phyloP scores from a whole-genome alignment of 2,329 filamentous ascomycete genomes.

The Fusarium sp. region DNA sequence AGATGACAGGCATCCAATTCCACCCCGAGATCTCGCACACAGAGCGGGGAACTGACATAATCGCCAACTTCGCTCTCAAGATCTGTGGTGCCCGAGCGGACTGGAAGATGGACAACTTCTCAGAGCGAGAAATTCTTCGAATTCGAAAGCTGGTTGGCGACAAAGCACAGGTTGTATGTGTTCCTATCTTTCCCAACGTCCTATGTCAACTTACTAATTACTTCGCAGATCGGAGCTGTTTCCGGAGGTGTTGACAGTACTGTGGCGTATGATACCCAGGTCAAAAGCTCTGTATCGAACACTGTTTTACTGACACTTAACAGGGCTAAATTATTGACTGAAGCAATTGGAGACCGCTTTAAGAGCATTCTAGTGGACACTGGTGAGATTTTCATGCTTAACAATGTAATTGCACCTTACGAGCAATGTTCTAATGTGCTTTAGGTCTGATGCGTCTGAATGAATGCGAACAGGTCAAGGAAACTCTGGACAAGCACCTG shows the following conservation, averaged over 20 bases:
- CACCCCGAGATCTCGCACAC: background rate
- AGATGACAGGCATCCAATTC: background rate
- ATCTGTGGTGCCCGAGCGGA: background rate
- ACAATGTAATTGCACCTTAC: too few relatives aligned
- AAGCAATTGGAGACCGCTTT: background rate
- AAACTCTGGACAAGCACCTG: background rate
- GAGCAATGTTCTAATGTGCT: background rate
- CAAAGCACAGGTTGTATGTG: constrained; percentile 40
- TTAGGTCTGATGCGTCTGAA: background rate
- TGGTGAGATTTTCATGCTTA: constrained; percentile 22
- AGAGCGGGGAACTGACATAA: background rate
- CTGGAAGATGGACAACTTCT: background rate
- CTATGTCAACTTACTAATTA: constrained; percentile 15
- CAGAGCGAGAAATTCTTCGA: background rate
- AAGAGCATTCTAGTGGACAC: background rate
- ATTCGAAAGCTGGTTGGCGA: background rate
- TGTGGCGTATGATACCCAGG: background rate
- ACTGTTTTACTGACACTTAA: background rate
- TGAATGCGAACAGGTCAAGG: background rate
- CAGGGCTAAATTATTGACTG: background rate
- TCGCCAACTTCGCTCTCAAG: background rate
- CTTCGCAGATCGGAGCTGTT: constrained; percentile 2
- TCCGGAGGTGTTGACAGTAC: background rate
- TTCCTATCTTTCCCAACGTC: background rate
- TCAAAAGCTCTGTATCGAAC: background rate